A percentile compares a stretch with the other conserved stretches of the same genome.
phyloP scores from a whole-genome alignment of 345 rosid genomes.

The Theobroma cacao region DNA sequence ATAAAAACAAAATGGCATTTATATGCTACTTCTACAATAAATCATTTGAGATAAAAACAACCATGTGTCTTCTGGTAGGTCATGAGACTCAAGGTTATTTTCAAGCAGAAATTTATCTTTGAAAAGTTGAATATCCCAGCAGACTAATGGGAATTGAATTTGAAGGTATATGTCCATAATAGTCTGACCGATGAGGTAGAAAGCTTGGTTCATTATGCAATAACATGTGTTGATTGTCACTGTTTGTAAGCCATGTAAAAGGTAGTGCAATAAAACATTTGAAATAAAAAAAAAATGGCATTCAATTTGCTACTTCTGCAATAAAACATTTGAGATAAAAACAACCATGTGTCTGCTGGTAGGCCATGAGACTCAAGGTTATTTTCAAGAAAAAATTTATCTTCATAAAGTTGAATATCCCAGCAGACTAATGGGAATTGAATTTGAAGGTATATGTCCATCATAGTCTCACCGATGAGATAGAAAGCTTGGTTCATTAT shows the following conservation, averaged over 20 bases:
- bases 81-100: neutral
- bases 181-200: constrained; percentile 52
- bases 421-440: neutral
- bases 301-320: too few relatives aligned
- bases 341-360: neutral
- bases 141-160: neutral
- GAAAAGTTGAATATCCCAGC: neutral
- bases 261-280: too few relatives aligned
- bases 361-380: neutral
- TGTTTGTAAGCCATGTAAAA: constrained; percentile 63
- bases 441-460: neutral
- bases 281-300: too few relatives aligned
- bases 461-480: constrained; percentile 44
- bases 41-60: neutral
- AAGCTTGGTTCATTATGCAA: constrained; percentile 53
- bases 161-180: neutral
- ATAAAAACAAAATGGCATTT: too few relatives aligned
- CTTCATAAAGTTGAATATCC: neutral
- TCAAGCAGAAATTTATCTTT: neutral
- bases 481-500: constrained; percentile 53
- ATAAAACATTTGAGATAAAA: neutral
- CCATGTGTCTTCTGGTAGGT: neutral
- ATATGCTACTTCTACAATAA: too few relatives aligned
- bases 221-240: constrained; percentile 53
- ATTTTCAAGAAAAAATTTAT: constrained; percentile 6